Evolutionary conservation across 2,329 filamentous ascomycete genomes (phyloP).

Genomic region (Scedosporium apiospermum): DNA sequence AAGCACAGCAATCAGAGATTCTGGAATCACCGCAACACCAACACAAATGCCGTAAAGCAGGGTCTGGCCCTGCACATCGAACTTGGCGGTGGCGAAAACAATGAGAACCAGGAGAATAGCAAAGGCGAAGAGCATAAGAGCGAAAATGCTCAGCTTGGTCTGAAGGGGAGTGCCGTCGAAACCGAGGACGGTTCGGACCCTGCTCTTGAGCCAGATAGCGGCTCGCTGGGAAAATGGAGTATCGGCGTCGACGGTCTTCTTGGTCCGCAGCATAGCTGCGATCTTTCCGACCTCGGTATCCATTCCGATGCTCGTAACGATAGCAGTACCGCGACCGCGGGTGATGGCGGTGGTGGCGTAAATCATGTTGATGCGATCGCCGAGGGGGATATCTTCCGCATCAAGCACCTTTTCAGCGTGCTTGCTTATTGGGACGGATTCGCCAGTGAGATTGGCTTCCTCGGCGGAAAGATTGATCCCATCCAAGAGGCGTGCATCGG

Average conservation of each 20-base stretch:
- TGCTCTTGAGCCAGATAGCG: constrained; percentile 31
- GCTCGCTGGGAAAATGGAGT: constrained; percentile 30
- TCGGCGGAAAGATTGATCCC: constrained; percentile 69
- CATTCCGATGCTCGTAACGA: constrained; percentile 65
- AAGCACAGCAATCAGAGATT: constrained; percentile 58
- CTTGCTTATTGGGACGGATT: constrained; percentile 62
- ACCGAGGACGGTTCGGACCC: constrained; percentile 47
- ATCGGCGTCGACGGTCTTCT: constrained; percentile 32
- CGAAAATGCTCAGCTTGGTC: constrained; percentile 76
- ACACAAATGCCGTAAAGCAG: constrained; percentile 53
- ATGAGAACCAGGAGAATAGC: constrained; percentile 53
- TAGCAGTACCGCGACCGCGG: constrained; percentile 57
- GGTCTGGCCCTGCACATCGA: constrained; percentile 43
- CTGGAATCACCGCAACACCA: constrained; percentile 54
- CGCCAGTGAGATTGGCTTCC: constrained; percentile 64
- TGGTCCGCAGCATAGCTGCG: constrained; percentile 56
- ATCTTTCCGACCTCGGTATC: constrained; percentile 67
- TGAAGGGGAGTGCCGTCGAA: constrained; percentile 74
- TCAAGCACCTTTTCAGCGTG: constrained; percentile 46
- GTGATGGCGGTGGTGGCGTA: constrained; percentile 67
- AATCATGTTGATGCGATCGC: constrained; percentile 61
- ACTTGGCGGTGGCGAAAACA: constrained; percentile 51
- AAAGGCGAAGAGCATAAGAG: constrained; percentile 67
- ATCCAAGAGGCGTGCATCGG: constrained; percentile 55
- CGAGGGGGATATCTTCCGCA: constrained; percentile 47